These are phyloP conservation scores for Taphrina sp. DNA, from an alignment of 1,139 yeast species.

Conservation along the genomic window DNA sequence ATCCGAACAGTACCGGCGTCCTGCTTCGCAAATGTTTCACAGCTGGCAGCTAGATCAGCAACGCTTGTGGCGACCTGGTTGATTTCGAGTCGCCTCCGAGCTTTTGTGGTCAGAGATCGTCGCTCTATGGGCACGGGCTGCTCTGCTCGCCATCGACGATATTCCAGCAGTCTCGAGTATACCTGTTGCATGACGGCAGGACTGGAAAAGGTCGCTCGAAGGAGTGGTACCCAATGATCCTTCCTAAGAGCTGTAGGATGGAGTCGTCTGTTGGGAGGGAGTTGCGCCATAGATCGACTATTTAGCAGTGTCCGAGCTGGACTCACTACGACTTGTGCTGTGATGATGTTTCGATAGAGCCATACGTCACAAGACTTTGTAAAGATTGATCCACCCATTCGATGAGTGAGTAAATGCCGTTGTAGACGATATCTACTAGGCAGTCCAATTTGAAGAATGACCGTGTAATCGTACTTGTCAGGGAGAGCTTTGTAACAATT, in stretches of 20 bases:
- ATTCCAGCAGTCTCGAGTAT: slow-evolving; percentile 21
- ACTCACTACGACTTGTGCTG: slow-evolving; percentile 18
- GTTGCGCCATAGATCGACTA: slow-evolving; percentile 10
- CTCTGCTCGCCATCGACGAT: slow-evolving; percentile 15
- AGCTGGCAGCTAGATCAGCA: slow-evolving; percentile 25
- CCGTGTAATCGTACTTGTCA: too few relatives aligned
- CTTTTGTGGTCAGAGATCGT: slow-evolving; percentile 7
- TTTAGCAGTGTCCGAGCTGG: slow-evolving; percentile 11
- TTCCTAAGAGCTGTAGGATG: slow-evolving; percentile 22
- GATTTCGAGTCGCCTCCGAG: slow-evolving; percentile 21
- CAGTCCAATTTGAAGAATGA: too few relatives aligned
- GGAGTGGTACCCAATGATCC: slow-evolving; percentile 28
- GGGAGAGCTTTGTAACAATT: too few relatives aligned
- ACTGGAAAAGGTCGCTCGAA: slow-evolving; percentile 9
- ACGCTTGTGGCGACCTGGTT: slow-evolving; percentile 21
- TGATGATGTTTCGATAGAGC: slow-evolving; percentile 16
- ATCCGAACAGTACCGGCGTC: slow-evolving; percentile 5
- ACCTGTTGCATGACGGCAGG: slow-evolving; percentile 17
- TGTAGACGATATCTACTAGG: too few relatives aligned
- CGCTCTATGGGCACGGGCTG: slow-evolving; percentile 20
- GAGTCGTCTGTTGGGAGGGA: slow-evolving; percentile 28
- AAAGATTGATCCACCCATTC: slow-evolving; percentile 18
- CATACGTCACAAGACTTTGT: slow-evolving; percentile 11
- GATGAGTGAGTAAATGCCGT: too few relatives aligned
- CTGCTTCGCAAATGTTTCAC: slow-evolving; percentile 8